These are phyloP conservation scores for Globisporangium yorkense DNA, from an alignment of 352 stramenopile species.

Conservation along the genomic window DNA sequence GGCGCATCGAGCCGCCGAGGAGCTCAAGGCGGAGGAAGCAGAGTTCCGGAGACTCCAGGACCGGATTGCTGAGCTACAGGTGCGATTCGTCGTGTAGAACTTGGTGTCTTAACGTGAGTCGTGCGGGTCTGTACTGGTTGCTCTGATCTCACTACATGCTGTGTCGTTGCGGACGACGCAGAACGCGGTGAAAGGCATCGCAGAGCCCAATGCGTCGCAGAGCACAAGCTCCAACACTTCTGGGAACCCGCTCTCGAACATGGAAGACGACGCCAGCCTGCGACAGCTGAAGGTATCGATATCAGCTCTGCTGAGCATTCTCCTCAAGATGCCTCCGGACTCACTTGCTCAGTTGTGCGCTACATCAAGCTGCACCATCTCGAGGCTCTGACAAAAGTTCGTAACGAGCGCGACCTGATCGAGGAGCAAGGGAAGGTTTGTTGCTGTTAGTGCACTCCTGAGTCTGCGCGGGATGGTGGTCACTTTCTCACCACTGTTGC, in stretches of 20 bases:
- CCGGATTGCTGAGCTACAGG: slow-evolving; percentile 7
- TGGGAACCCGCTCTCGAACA: neutral
- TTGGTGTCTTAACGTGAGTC: neutral
- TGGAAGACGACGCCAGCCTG: slow-evolving; percentile 23
- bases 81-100: neutral
- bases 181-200: slow-evolving; percentile 3
- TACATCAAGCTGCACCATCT: slow-evolving; percentile 25
- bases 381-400: slow-evolving; percentile 34
- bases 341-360: neutral
- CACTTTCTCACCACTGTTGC: neutral
- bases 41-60: slow-evolving; percentile 14
- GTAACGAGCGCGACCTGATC: slow-evolving; percentile 47
- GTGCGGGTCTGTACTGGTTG: too few species aligned
- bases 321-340: neutral
- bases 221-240: too few species aligned
- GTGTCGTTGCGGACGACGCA: neutral
- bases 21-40: slow-evolving; percentile 6
- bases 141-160: neutral
- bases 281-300: slow-evolving; percentile 30
- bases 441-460: neutral
- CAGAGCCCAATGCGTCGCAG: slow-evolving; percentile 15
- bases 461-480: too few species aligned
- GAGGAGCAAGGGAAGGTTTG: slow-evolving; percentile 56
- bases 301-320: neutral
- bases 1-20: slow-evolving; percentile 3